These are phyloP conservation scores for Dictyostelium firmibasis DNA, from an alignment of 78 protist genomes.

Conservation along the genomic window DNA sequence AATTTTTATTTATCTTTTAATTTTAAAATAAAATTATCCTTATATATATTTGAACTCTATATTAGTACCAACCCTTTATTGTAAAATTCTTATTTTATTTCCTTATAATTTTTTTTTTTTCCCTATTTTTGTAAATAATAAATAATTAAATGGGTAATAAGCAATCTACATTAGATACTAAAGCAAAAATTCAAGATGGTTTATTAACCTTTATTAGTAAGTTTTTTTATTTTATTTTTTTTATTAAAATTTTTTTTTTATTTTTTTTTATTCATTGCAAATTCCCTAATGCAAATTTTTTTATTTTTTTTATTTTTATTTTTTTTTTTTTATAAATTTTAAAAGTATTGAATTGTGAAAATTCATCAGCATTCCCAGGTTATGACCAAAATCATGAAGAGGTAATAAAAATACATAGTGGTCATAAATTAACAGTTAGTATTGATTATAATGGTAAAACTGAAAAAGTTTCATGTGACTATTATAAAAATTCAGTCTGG, in stretches of 20 bases:
- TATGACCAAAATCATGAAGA: neutral
- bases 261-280: neutral
- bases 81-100: too few species aligned
- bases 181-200: neutral
- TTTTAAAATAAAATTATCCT: too few species aligned
- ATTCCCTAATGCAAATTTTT: neutral
- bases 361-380: neutral
- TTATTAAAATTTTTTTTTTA: neutral
- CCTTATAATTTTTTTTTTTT: too few species aligned
- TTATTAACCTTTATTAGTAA: neutral
- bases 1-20: neutral
- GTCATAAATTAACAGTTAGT: neutral
- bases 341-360: constrained; percentile 1
- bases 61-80: too few species aligned
- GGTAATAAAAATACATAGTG: neutral
- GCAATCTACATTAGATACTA: neutral
- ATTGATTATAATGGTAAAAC: constrained; percentile 11
- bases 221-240: neutral
- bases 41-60: too few species aligned
- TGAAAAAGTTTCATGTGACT: neutral
- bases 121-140: too few species aligned
- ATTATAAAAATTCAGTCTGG: constrained; percentile 17
- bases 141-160: neutral
- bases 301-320: neutral
- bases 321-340: neutral